Evolutionary conservation across 192 early-diverging fungal genomes (phyloP), one percentile per base, ranked within the genome.

Genomic region (Geranomyces variabilis): DNA sequence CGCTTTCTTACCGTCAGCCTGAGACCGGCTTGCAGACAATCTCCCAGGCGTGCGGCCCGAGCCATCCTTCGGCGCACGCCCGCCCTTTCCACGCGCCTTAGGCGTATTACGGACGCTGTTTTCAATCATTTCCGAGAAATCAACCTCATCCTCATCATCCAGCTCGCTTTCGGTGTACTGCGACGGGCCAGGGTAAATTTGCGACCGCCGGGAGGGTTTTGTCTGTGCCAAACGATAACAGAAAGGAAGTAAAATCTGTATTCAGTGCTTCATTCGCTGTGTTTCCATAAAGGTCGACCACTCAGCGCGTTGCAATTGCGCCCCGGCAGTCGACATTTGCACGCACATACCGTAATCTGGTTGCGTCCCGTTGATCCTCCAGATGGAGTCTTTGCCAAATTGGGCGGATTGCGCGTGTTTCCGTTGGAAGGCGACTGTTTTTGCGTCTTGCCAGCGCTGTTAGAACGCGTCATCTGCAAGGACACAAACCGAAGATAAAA

Each of bases 51-150:
- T 53, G n/a, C 51, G 51, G 4, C 51, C 51, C 17, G 15, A 53
- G 3, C 51, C 51, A 17, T 26, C 51, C 15, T 19, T 34, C 19
- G 58, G 5, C 3, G 36, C 36, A 10, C 36, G 36, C 31, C 58
- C 31, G 28, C 28, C 58, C 19, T 60, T 60, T 6, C 31, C 31
- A 7, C 58, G 22, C 29, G 9, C 29, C 7, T 60, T 19, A 5
- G 63, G 63, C 12, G 58, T 26, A 31, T 60, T 33, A 6, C 31
- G 19, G 2, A 45, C 43, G 21, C 41, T 64, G 17, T 15, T 47
- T 14, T 65, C 33, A 58, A n/a, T 63, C n/a, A 72, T 28, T n/a
- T 71, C 75, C 12, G 75, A 70, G 60, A 66, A 77, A 34, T 77
- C 75, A 26, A 77, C 60, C 44, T 70, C 31, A 28, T 60, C 75